Percentiles rank a stretch among this genome's conserved stretches.
These are phyloP conservation scores for Agaricus bisporus DNA, from an alignment of 768 basidiomycete species.

Conservation along the genomic window DNA sequence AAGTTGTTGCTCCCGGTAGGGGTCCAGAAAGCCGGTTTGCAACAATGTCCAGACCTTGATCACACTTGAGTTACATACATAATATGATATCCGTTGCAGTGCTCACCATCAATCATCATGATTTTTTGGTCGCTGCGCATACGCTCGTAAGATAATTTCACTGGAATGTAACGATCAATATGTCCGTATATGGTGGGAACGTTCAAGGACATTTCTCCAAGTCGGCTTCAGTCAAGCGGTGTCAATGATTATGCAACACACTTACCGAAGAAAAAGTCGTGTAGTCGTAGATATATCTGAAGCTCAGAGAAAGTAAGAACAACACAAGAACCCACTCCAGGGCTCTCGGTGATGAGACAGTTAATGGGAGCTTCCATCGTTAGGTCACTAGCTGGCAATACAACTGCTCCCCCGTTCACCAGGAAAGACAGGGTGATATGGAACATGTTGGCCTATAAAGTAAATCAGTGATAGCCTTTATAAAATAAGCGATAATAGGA, in stretches of 20 bases:
- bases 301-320: slow-evolving; percentile 58
- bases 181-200: slow-evolving; percentile 51
- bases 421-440: slow-evolving; percentile 62
- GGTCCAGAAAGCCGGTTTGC: slow-evolving; percentile 89
- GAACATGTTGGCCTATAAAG: slow-evolving; percentile 69
- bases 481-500: not conserved
- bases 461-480: not conserved
- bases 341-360: slow-evolving; percentile 17
- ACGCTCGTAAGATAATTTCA: slow-evolving; percentile 9
- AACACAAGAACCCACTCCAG: slow-evolving; percentile 43
- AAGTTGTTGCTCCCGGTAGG: slow-evolving; percentile 75
- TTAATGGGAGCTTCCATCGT: slow-evolving; percentile 40
- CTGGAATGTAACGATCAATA: slow-evolving; percentile 41
- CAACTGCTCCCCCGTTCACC: slow-evolving; percentile 43
- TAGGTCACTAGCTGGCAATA: slow-evolving; percentile 63
- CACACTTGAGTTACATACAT: not conserved
- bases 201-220: slow-evolving; percentile 74
- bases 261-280: slow-evolving; percentile 86
- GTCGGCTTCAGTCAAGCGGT: not conserved
- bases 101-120: slow-evolving; percentile 44
- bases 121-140: slow-evolving; percentile 20
- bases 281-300: slow-evolving; percentile 70
- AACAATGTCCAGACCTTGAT: slow-evolving; percentile 66
- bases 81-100: not conserved
- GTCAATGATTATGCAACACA: not conserved